phyloP scores from a whole-genome alignment of 2,329 filamentous ascomycete genomes.

The Talaromyces sp. region DNA sequence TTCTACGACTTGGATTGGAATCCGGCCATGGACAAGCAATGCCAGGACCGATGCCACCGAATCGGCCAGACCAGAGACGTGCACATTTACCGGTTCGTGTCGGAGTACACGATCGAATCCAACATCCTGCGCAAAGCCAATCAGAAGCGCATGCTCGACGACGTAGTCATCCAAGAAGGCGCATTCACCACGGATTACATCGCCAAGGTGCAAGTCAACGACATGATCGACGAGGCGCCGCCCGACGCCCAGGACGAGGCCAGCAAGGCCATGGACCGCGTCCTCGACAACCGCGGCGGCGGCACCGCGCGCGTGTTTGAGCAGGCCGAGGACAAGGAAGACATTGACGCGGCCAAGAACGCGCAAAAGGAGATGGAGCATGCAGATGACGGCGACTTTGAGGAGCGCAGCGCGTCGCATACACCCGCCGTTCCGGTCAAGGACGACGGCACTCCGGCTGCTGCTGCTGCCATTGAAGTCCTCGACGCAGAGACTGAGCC shows the following conservation, averaged over 20 bases:
- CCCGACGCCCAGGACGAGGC: constrained; percentile 62
- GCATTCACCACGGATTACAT: constrained; percentile 97
- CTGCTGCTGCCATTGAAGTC: constrained; percentile 31
- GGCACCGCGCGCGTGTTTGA: constrained; percentile 70
- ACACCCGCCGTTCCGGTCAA: constrained; percentile 23
- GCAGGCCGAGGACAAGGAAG: constrained; percentile 80
- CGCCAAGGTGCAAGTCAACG: constrained; percentile 66
- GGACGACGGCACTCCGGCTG: constrained; percentile 24
- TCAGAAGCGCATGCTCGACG: constrained; percentile 95
- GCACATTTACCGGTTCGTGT: constrained; percentile 92
- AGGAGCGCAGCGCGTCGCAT: constrained; percentile 51
- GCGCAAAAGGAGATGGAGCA: constrained; percentile 83
- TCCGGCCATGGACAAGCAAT: constrained; percentile 98
- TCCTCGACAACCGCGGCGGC: constrained; percentile 65
- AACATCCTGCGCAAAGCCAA: constrained; percentile 96
- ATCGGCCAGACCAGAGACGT: constrained; percentile 97
- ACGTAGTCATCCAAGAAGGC: constrained; percentile 96
- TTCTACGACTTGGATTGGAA: constrained; percentile 99
- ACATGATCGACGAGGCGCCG: constrained; percentile 59
- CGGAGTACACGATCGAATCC: constrained; percentile 92
- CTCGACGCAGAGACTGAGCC: constrained; percentile 40
- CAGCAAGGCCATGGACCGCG: constrained; percentile 77
- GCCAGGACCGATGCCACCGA: constrained; percentile 92
- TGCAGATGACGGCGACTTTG: constrained; percentile 80
- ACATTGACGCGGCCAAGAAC: constrained; percentile 78